Evolutionary conservation across 108 stramenopile genomes (phyloP).

Genomic region (Poteriospumella lacustris): DNA sequence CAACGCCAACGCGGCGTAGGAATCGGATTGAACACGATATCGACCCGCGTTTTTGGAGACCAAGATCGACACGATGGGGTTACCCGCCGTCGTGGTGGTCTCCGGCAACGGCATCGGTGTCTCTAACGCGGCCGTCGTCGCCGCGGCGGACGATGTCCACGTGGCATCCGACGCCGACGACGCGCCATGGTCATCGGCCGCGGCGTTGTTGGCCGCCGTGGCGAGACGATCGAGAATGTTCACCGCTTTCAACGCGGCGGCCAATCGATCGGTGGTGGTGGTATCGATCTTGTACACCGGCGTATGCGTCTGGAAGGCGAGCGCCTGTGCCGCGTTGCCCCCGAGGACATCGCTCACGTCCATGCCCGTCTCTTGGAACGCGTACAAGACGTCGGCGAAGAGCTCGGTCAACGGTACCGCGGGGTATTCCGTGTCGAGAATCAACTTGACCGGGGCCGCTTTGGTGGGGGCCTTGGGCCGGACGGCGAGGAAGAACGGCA

Average conservation of each 20-base stretch:
- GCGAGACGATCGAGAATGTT: no score
- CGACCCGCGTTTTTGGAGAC: constrained; percentile 53
- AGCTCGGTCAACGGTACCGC: constrained; percentile 35
- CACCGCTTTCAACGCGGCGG: no score
- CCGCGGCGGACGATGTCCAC: neutral
- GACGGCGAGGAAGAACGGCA: constrained; percentile 39
- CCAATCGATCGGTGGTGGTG: no score
- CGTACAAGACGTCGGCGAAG: constrained; percentile 44
- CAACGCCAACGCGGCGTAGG: constrained; percentile 31
- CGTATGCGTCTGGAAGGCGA: neutral
- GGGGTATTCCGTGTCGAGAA: constrained; percentile 40
- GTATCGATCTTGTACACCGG: neutral
- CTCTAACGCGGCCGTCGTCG: neutral
- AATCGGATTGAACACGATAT: constrained; percentile 48
- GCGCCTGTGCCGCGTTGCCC: constrained; percentile 3
- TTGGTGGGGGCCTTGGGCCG: constrained; percentile 28
- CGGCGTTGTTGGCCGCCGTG: no score
- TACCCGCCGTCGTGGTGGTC: neutral
- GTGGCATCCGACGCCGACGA: neutral
- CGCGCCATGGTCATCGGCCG: no score
- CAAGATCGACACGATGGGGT: constrained; percentile 35
- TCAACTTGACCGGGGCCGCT: constrained; percentile 32
- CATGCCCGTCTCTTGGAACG: neutral
- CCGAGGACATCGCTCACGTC: neutral
- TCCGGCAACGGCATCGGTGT: neutral